These are phyloP conservation scores for Trichopus zeylanicus DNA, from an alignment of 116 monocot species.

Conservation along the genomic window DNA sequence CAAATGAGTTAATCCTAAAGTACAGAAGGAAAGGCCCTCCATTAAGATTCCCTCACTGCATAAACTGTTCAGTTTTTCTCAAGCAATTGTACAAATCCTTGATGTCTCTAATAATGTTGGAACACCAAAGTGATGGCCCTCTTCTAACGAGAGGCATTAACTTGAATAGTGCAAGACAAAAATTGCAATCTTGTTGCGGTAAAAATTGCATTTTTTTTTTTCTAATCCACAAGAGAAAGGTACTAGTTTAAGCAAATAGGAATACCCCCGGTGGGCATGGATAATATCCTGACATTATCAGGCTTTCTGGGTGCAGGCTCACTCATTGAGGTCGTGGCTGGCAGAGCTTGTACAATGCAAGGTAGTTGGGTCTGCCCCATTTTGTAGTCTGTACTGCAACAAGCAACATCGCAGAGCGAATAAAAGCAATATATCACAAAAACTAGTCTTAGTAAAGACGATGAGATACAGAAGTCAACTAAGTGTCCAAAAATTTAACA, in stretches of 20 bases:
- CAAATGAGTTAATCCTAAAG: too few relatives aligned
- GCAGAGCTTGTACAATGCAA: constrained; percentile 1
- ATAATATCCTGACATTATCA: background rate
- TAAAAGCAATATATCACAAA: background rate
- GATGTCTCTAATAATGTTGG: too few relatives aligned
- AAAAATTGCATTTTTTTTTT: background rate
- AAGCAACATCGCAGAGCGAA: background rate
- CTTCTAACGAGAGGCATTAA: too few relatives aligned
- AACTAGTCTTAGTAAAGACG: too few relatives aligned
- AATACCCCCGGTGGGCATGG: too few relatives aligned
- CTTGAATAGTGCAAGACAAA: background rate
- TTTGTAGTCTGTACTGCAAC: background rate
- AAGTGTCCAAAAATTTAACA: too few relatives aligned
- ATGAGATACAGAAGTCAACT: too few relatives aligned
- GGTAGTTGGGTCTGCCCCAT: background rate
- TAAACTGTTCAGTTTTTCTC: background rate
- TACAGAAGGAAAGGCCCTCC: background rate
- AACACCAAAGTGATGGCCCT: background rate
- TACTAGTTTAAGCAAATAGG: background rate
- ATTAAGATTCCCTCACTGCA: background rate
- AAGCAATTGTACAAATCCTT: too few relatives aligned
- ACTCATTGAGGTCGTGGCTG: background rate
- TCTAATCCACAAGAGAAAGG: background rate
- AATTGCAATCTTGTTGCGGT: background rate
- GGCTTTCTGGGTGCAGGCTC: background rate